Evolutionary conservation across 2,329 filamentous ascomycete species (phyloP).

Genomic region (Trichoderma atroviride): DNA sequence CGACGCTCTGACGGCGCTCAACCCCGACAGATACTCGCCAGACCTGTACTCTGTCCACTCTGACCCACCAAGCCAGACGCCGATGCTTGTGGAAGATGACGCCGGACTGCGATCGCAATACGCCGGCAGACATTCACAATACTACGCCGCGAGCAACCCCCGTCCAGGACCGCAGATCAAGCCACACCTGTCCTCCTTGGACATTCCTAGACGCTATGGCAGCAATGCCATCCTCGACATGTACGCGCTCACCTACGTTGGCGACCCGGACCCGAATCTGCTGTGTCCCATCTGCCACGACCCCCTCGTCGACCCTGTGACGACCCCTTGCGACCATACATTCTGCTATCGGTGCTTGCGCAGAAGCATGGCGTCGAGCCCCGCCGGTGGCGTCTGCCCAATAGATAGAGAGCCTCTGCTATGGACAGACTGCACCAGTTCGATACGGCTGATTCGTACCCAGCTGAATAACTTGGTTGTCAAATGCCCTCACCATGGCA

Average conservation of each 20-base stretch:
- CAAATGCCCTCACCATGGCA: constrained; percentile 56
- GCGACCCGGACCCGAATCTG: constrained; percentile 50
- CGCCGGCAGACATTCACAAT: constrained; percentile 19
- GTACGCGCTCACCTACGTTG: constrained; percentile 49
- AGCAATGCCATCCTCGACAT: constrained; percentile 49
- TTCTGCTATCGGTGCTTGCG: constrained; percentile 64
- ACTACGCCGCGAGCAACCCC: constrained; percentile 8
- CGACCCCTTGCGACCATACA: constrained; percentile 65
- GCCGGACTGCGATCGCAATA: constrained; percentile 18
- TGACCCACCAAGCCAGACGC: constrained; percentile 13
- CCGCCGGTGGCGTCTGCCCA: constrained; percentile 53
- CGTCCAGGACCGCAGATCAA: constrained; percentile 5
- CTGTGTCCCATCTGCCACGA: constrained; percentile 62
- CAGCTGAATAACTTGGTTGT: constrained; percentile 64
- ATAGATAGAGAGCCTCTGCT: constrained; percentile 56
- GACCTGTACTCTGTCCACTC: constrained; percentile 18
- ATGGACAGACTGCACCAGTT: constrained; percentile 46
- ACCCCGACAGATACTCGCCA: constrained; percentile 13
- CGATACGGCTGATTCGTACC: constrained; percentile 55
- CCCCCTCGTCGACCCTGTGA: constrained; percentile 62
- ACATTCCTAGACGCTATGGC: constrained; percentile 44
- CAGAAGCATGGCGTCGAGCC: constrained; percentile 45
- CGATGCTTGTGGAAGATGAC: constrained; percentile 3
- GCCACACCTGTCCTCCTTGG: constrained; percentile 45
- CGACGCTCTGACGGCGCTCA: neutral